phyloP scores from a whole-genome alignment of 1,284 basidiomycete species.

The Cerioporus squamosus region DNA sequence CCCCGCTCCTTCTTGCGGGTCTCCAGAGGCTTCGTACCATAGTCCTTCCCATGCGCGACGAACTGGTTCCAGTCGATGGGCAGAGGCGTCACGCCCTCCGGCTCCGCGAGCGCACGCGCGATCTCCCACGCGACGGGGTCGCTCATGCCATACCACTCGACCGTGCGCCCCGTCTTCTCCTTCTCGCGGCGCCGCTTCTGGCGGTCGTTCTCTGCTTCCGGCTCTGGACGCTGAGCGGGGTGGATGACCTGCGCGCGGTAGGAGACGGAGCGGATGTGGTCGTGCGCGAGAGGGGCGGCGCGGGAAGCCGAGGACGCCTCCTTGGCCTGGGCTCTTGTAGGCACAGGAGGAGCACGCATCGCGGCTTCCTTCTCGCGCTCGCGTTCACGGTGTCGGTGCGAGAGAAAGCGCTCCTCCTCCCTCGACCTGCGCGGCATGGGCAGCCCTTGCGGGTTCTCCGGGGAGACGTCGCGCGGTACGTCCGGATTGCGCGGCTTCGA shows the following conservation, averaged over 20 bases:
- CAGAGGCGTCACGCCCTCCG: conserved; percentile 16
- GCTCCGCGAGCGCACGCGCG: conserved; percentile 15
- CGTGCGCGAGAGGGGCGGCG: neutral
- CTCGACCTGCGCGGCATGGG: conserved; percentile 3
- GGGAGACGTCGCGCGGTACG: conserved; percentile 17
- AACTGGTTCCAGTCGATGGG: conserved; percentile 14
- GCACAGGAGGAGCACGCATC: neutral
- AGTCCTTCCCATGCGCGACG: conserved; percentile 5
- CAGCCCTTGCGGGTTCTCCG: conserved; percentile 11
- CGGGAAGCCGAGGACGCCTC: neutral
- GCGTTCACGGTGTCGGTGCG: neutral
- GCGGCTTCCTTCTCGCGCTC: neutral
- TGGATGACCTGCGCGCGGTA: conserved; percentile 9
- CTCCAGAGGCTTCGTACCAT: conserved; percentile 11
- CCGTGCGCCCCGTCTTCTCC: conserved; percentile 10
- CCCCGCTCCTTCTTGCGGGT: conserved; percentile 11
- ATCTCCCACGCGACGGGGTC: conserved; percentile 16
- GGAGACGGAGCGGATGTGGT: conserved; percentile 2
- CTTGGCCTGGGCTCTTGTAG: neutral
- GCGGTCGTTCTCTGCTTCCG: neutral
- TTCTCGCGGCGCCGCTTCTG: neutral
- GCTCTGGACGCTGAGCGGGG: neutral
- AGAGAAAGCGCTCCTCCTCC: conserved; percentile 1
- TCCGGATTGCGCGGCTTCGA: conserved; percentile 11
- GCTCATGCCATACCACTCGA: conserved; percentile 15